Base-by-base conservation (phyloP, 345 rosid species). In the Citrus glauca region DNA sequence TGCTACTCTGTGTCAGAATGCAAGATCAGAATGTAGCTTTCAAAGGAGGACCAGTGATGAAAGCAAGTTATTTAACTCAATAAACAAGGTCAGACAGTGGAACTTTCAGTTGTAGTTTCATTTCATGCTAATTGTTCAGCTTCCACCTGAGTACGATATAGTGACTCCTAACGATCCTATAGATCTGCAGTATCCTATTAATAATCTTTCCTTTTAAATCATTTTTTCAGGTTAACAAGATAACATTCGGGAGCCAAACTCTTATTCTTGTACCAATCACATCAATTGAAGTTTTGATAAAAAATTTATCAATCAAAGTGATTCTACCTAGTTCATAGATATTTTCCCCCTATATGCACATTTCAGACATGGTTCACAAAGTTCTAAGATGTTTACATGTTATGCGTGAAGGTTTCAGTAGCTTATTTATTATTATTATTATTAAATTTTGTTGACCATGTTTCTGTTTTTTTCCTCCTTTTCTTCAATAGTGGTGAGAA, bases 401-500 rank as follows among this genome's bases (percentile, higher is more conserved):
- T 25, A 30, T 57, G 20, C 16, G 16, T 71, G 71, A 56, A 75
- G 69, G 69, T 40, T 75, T 38, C 35, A 38, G 50, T 37, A 28
- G 76, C 48, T 57, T 20, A 35, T 65, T 66, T 66, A 19, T 7
- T 22, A 45, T 42, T 42, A 42, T 2, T 0, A 42, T 35, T 35
- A 67, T 72, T 7, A 37, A 37, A 37, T 37, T 37, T 7, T 7
- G 40, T 37, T 37, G 40, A 7, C 40, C 40, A 7, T 37, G 40
- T 37, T 37, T 37, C 40, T 42, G 22, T 66, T 70, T 73, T 69
- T 73, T 60, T 74, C 75, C 16, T 16, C 30, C 66, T 66, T 74
- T 53, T 17, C 57, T 53, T 69, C 24, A 70, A 82, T 71, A 83
- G 86, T 20, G 86, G 86, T 65, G 86, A 83, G 79, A 83, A 80